Percentiles rank a stretch among this genome's conserved stretches.
These are phyloP conservation scores for Suhomyces choctaworum DNA, from an alignment of 1,139 yeast species.

Conservation along the genomic window DNA sequence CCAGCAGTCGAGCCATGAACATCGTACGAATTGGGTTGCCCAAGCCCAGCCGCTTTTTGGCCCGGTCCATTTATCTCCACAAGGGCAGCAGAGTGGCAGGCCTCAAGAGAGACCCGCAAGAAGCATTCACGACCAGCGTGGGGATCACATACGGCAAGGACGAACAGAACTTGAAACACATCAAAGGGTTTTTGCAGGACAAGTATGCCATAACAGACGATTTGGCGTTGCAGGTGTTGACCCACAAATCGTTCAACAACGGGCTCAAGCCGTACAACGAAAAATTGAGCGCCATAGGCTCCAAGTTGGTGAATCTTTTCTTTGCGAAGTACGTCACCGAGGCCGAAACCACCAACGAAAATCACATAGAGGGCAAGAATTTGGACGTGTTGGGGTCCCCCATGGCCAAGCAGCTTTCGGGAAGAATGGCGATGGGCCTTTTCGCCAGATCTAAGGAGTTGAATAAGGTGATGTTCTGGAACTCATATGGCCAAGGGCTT, in stretches of 20 bases:
- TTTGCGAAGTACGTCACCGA: slow-evolving; percentile 54
- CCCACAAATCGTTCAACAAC: slow-evolving; percentile 93
- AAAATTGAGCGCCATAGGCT: slow-evolving; percentile 76
- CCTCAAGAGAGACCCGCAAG: slow-evolving; percentile 72
- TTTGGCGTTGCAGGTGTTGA: slow-evolving; percentile 71
- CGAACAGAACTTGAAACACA: slow-evolving; percentile 47
- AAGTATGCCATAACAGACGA: slow-evolving; percentile 52
- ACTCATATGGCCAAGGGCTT: slow-evolving; percentile 53
- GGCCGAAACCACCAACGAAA: slow-evolving; percentile 26
- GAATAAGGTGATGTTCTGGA: slow-evolving; percentile 71
- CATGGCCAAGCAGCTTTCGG: slow-evolving; percentile 50
- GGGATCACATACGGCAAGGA: slow-evolving; percentile 62
- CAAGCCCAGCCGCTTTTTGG: slow-evolving; percentile 12
- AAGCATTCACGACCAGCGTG: slow-evolving; percentile 54
- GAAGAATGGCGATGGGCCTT: slow-evolving; percentile 51
- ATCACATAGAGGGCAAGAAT: slow-evolving; percentile 54
- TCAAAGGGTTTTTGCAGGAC: slow-evolving; percentile 47
- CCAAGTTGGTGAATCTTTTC: slow-evolving; percentile 63
- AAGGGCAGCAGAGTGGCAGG: slow-evolving; percentile 70
- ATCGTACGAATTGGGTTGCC: slow-evolving; percentile 9
- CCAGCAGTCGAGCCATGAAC: slow-evolving; percentile 3
- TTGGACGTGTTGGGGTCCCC: slow-evolving; percentile 66
- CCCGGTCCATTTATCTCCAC: slow-evolving; percentile 37
- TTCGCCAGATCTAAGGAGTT: slow-evolving; percentile 53
- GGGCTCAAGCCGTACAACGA: slow-evolving; percentile 89